These are phyloP conservation scores for Gonium pectorale DNA, from an alignment of 139 green algal species.

Conservation along the genomic window DNA sequence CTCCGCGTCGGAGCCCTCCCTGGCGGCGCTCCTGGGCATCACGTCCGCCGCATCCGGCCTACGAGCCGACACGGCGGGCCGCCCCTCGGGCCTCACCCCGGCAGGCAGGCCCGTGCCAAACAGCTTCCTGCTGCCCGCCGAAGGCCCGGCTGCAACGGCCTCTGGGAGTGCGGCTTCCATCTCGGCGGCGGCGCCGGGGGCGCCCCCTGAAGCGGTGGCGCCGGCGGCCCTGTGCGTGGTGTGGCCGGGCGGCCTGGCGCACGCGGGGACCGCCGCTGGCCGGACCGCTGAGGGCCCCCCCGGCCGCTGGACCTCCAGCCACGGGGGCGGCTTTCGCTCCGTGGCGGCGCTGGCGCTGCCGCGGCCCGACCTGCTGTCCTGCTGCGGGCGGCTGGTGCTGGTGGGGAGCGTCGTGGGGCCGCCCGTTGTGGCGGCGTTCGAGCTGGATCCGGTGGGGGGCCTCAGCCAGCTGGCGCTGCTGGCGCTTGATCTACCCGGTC, in stretches of 20 bases:
- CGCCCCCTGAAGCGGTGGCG: too few species aligned
- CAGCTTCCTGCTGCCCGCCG: too few species aligned
- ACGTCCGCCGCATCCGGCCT: too few species aligned
- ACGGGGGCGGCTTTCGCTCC: not conserved
- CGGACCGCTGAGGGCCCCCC: too few species aligned
- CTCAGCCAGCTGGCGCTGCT: not conserved
- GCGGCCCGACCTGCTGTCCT: slow-evolving; percentile 23
- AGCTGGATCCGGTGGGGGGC: not conserved
- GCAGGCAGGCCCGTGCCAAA: too few species aligned
- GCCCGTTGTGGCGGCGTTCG: not conserved
- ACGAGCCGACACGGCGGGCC: too few species aligned
- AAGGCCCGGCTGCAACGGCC: not conserved
- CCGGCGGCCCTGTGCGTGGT: slow-evolving; percentile 8
- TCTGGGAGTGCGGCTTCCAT: too few species aligned
- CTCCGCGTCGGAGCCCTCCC: not conserved
- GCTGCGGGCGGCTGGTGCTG: not conserved
- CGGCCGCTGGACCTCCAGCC: not conserved
- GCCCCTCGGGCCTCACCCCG: too few species aligned
- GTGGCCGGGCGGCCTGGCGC: slow-evolving; percentile 1
- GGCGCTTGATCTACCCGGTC: not conserved
- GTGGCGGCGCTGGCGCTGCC: not conserved
- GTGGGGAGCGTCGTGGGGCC: slow-evolving; percentile 25
- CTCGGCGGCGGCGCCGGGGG: too few species aligned
- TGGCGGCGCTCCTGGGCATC: slow-evolving; percentile 19
- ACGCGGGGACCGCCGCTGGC: not conserved